Base-by-base conservation (phyloP, 2,329 filamentous ascomycete genomes). In the Tolypocladium paradoxum region DNA sequence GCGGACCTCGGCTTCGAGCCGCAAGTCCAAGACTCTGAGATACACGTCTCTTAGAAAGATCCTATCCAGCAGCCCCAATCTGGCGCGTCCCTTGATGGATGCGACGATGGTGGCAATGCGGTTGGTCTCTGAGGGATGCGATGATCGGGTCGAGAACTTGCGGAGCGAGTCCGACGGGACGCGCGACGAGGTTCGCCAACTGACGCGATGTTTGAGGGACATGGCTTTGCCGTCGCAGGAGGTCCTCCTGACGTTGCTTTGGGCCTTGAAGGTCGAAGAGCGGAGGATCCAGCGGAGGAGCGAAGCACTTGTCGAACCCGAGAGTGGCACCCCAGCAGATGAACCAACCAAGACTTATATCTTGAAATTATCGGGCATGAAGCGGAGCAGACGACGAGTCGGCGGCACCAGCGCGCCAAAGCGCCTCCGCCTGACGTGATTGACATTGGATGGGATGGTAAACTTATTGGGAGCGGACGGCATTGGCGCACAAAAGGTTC, bases 31-130 rank as follows among this genome's bases (percentile, higher is more conserved):
- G 72, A 82, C 75, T 67, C 71, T 82, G 73, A 78, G 78, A 77
- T 72, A 80, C 74, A 78, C 75, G 64, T 75, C 75, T 71, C 79
- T 82, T 70, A 75, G 73, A 73, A 81, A 76, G 74, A 82, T 85
- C 70, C 78, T 85, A 78, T 79, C 83, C 81, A 79, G 83, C 83
- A 85, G 82, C 82, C 82, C 82, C 78, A 77, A 73, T 70, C 76
- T 85, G 83, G 83, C 83, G 83, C 83, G 83, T 85, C 83, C 83
- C 65, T 74, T 85, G 64, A 73, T 71, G 82, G 82, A 85, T 85
- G 83, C 83, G 83, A 86, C 83, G 81, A 77, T 84, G 80, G 79
- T 69, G 77, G 80, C 78, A 75, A 81, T 86, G 83, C 83, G 82
- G 83, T 84, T 80, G 76, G 79, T 78, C 69, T 82, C 79, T 82